A percentile compares a stretch with the other conserved stretches of the same genome.
These are phyloP conservation scores for Russula virescens DNA, from an alignment of 768 basidiomycete species.

Conservation along the genomic window DNA sequence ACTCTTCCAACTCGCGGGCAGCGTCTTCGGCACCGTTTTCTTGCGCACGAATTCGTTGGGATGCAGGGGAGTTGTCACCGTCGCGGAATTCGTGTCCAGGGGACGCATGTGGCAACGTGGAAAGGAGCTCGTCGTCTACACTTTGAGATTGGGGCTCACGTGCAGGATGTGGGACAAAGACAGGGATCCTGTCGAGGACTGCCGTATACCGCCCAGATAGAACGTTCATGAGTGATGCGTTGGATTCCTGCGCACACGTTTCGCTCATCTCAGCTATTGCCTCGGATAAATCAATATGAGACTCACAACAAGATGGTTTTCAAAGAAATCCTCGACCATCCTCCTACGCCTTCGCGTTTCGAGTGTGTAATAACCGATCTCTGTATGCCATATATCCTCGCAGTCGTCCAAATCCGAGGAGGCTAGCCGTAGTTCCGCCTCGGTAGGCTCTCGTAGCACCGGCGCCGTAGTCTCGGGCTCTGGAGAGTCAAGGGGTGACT, in stretches of 20 bases:
- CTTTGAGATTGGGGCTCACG: slow-evolving; percentile 30
- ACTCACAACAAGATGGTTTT: slow-evolving; percentile 57
- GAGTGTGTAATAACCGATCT: slow-evolving; percentile 61
- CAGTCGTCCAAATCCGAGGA: slow-evolving; percentile 84
- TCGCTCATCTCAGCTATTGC: not conserved
- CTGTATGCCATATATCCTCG: slow-evolving; percentile 67
- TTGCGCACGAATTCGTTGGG: slow-evolving; percentile 22
- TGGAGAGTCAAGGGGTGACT: slow-evolving; percentile 23
- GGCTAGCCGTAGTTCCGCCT: slow-evolving; percentile 41
- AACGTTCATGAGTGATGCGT: slow-evolving; percentile 52
- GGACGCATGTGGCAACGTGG: slow-evolving; percentile 33
- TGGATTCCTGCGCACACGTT: slow-evolving; percentile 52
- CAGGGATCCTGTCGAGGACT: slow-evolving; percentile 43
- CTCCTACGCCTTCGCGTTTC: slow-evolving; percentile 70
- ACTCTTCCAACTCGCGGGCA: slow-evolving; percentile 51
- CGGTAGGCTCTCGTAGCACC: slow-evolving; percentile 31
- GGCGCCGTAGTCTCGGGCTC: slow-evolving; percentile 31
- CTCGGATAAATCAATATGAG: not conserved
- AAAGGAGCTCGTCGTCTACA: slow-evolving; percentile 33
- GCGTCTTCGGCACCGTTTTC: slow-evolving; percentile 46
- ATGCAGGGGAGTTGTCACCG: slow-evolving; percentile 21
- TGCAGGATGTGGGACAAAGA: slow-evolving; percentile 33
- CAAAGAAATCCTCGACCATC: slow-evolving; percentile 70
- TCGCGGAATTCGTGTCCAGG: slow-evolving; percentile 31
- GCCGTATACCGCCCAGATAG: slow-evolving; percentile 55